phyloP scores from a whole-genome alignment of 306 rosid species.

The Vigna radiata region DNA sequence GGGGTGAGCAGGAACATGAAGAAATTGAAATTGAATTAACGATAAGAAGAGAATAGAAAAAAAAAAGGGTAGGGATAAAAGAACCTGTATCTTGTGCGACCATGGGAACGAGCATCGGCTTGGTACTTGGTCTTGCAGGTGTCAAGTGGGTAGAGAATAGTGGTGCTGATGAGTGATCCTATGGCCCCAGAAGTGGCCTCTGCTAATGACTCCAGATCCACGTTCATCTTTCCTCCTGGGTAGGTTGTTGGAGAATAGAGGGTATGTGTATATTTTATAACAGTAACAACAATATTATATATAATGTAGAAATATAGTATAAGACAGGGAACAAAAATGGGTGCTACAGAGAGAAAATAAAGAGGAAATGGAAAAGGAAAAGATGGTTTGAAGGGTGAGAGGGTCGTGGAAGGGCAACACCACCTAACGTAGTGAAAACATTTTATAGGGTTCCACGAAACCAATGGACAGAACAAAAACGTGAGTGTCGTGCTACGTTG shows the following conservation, averaged over 20 bases:
- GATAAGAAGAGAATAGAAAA: background rate
- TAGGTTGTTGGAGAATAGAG: constrained; percentile 7
- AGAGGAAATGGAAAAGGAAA: constrained; percentile 31
- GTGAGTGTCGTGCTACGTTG: constrained; percentile 35
- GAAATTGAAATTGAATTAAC: constrained; percentile 2
- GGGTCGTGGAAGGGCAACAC: constrained; percentile 7
- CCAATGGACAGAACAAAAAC: constrained; percentile 9
- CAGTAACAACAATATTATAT: background rate
- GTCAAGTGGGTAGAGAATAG: constrained; percentile 92
- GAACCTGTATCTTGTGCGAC: constrained; percentile 72
- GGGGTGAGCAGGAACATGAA: background rate
- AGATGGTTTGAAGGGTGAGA: background rate
- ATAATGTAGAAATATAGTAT: background rate
- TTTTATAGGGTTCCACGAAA: background rate
- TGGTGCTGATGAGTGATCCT: constrained; percentile 91
- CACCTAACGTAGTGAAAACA: constrained; percentile 8
- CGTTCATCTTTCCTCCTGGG: constrained; percentile 51
- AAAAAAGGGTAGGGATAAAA: constrained; percentile 35
- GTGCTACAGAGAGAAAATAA: background rate
- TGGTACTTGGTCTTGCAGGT: constrained; percentile 96
- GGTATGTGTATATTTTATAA: too few species aligned
- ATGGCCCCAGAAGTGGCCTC: constrained; percentile 99
- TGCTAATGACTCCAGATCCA: constrained; percentile 92
- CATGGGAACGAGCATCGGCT: constrained; percentile 83
- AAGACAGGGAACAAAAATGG: background rate